Base-by-base conservation (phyloP, 495 filamentous ascomycete genomes). In the Aspergillus cristatus region DNA sequence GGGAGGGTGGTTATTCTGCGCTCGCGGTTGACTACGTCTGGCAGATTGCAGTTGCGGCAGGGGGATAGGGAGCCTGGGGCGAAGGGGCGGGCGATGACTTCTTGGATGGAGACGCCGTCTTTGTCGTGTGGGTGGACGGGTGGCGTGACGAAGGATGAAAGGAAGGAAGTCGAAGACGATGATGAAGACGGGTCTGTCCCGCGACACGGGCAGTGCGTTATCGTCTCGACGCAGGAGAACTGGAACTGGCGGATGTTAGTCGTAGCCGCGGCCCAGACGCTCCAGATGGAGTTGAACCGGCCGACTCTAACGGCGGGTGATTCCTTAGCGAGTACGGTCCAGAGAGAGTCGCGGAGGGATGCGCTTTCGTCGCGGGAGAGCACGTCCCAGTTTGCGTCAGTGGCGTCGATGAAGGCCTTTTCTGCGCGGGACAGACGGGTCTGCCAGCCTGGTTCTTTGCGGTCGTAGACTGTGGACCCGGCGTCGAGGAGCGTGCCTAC, bases 401-500 rank as follows among this genome's bases (percentile, higher is more conserved):
- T 55, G 1, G 48, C 46, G 25, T 61, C 53, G n/a, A 64, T 53
- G 16, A 58, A 67, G 11, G 58, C 48, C 11, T 36, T 45, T 40
- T 64, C 48, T 1, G 50, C 30, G 1, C 46, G 32, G 1, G 33
- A 50, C 13, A 59, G 50, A 6, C 32, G 18, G 0, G 28, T 32
- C 6, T 31, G 28, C 48, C 46, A 47, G 7, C 35, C 34, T 0
- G 20, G 6, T 3, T 43, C 13, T 7, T 35, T 22, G n/a, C 56
- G 57, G 31, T 70, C 66, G 6, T 53, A 40, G 5, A 43, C 43
- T 6, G 66, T 68, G 12, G 55, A 63, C 8, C 66, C 64, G 14
- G 47, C 56, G 28, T 66, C 54, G 8, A 63, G 47, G 16, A 70
- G 36, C 30, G 48, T 60, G 1, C 58, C 62, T 1, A 51, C 41